Evolutionary conservation across 192 early-diverging fungal genomes (phyloP).

Genomic region (Linnemannia hyalina): DNA sequence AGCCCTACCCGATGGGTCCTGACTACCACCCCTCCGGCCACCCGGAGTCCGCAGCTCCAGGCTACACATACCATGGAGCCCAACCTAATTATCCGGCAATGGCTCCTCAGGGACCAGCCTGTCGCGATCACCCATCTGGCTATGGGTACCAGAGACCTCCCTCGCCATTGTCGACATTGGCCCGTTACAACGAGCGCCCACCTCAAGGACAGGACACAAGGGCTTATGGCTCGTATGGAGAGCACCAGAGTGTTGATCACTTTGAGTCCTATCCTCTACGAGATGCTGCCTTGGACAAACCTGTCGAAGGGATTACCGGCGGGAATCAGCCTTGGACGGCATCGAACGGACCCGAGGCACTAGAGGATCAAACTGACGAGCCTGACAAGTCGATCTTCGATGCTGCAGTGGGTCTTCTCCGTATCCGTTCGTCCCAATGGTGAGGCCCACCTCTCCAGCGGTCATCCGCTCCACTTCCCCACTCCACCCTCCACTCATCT

Average conservation of each 20-base stretch:
- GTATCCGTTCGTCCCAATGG: constrained; percentile 38
- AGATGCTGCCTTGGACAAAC: constrained; percentile 2
- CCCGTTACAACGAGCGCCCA: constrained; percentile 12
- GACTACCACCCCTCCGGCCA: constrained; percentile 15
- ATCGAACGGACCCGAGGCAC: neutral
- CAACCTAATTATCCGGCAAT: constrained; percentile 17
- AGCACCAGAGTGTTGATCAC: constrained; percentile 1
- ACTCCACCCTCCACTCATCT: constrained; percentile 10
- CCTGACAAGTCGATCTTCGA: constrained; percentile 49
- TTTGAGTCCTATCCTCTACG: neutral
- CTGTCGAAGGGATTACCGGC: neutral
- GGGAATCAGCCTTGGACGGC: constrained; percentile 16
- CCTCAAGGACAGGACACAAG: neutral
- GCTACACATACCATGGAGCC: constrained; percentile 16
- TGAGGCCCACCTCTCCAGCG: constrained; percentile 1
- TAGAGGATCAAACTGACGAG: constrained; percentile 11
- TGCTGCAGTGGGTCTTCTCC: constrained; percentile 39
- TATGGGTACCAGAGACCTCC: constrained; percentile 15
- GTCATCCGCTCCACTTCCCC: neutral
- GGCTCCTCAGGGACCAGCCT: constrained; percentile 9
- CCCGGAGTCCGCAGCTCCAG: neutral
- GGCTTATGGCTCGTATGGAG: neutral
- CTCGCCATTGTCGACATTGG: neutral
- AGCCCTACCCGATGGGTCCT: constrained; percentile 17
- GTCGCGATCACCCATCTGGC: constrained; percentile 11